Conservation (phyloP, 805 yeast genomes). For the Candida michaelii region DNA sequence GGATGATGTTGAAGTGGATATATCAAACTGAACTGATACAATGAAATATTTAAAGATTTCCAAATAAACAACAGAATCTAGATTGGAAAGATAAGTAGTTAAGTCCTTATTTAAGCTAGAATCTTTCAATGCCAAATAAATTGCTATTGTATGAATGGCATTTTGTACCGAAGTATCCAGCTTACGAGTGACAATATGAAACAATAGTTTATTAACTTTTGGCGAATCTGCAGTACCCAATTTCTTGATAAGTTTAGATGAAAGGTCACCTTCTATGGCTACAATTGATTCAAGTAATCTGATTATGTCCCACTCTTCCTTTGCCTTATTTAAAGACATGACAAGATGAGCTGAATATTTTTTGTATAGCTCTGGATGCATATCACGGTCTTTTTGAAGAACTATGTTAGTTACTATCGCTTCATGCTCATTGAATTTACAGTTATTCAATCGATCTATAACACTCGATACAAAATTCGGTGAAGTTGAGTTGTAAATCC, state of each 20-base stretch:
- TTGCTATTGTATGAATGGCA: conserved; percentile 1
- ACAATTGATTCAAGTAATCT: neutral
- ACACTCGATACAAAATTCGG: neutral
- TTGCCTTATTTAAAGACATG: neutral
- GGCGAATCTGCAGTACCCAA: conserved; percentile 11
- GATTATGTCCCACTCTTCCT: neutral
- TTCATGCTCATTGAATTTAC: conserved; percentile 1
- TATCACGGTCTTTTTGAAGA: neutral
- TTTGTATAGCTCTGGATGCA: neutral
- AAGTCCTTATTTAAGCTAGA: neutral
- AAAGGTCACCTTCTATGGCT: neutral
- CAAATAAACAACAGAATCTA: neutral
- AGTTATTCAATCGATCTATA: neutral
- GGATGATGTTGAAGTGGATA: neutral
- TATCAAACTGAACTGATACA: conserved; percentile 1
- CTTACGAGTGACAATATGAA: neutral
- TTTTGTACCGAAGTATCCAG: neutral
- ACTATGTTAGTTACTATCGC: neutral
- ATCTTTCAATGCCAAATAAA: conserved; percentile 4
- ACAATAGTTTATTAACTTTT: neutral
- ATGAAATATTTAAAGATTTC: neutral
- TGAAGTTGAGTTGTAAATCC: conserved; percentile 1
- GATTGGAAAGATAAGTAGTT: neutral
- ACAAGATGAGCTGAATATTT: neutral
- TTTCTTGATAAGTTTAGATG: neutral